Conservation (phyloP, 768 basidiomycete genomes). For the Kwoniella sp. region DNA sequence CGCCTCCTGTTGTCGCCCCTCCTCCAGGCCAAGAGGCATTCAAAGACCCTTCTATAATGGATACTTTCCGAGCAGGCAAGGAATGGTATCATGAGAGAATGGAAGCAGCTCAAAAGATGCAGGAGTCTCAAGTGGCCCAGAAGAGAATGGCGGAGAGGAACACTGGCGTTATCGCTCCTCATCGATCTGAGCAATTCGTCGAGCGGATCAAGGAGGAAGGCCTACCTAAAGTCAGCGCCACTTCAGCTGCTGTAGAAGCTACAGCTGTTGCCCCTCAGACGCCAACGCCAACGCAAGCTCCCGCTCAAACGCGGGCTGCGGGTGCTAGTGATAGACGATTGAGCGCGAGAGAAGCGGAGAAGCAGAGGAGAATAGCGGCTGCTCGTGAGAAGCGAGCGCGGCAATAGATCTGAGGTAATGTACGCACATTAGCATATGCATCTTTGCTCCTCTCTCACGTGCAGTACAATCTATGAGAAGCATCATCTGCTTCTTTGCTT, state of each 20-base stretch:
- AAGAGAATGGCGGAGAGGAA: slow-evolving; percentile 3
- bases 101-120: not conserved
- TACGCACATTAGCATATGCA: not conserved
- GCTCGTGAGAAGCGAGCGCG: slow-evolving; percentile 29
- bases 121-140: not conserved
- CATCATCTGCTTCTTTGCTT: too few species aligned
- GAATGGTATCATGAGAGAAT: slow-evolving; percentile 4
- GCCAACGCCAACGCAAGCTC: not conserved
- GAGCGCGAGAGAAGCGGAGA: slow-evolving; percentile 21
- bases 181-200: slow-evolving; percentile 7
- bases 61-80: slow-evolving; percentile 29
- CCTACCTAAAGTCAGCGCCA: not conserved
- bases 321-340: not conserved
- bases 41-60: slow-evolving; percentile 29
- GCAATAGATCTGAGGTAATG: slow-evolving; percentile 12
- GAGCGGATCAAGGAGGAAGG: slow-evolving; percentile 16
- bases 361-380: slow-evolving; percentile 31
- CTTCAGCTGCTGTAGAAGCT: not conserved
- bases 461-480: too few species aligned
- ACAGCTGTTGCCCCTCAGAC: not conserved
- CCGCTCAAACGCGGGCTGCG: not conserved
- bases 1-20: slow-evolving; percentile 24
- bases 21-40: slow-evolving; percentile 25
- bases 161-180: not conserved
- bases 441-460: not conserved